phyloP scores from a whole-genome alignment of 2,329 filamentous ascomycete genomes.

The Colletotrichum truncatum region DNA sequence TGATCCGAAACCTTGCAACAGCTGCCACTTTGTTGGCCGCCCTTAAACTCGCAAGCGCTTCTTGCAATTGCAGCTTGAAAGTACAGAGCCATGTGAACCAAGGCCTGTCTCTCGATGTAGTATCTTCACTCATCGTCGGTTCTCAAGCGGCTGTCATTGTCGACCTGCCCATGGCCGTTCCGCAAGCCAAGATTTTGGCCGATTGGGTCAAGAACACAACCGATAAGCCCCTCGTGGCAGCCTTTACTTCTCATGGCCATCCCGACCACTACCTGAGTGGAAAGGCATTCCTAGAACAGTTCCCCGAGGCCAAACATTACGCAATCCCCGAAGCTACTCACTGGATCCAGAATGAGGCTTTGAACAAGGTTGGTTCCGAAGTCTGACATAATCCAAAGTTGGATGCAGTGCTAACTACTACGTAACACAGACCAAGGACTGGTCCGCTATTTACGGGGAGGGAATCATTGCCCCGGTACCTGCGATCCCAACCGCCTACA shows the following conservation, averaged over 20 bases:
- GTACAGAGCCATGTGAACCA: constrained; percentile 8
- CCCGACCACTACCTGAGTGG: constrained; percentile 26
- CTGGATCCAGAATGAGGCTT: constrained; percentile 5
- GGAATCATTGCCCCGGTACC: neutral
- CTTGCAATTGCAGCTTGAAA: neutral
- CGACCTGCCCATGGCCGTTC: constrained; percentile 18
- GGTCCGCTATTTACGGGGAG: neutral
- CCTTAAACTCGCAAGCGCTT: too few species aligned
- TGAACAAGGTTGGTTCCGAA: neutral
- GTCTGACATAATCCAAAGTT: neutral
- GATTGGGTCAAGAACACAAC: constrained; percentile 19
- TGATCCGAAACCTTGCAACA: too few species aligned
- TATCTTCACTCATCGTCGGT: constrained; percentile 19
- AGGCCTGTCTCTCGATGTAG: constrained; percentile 13
- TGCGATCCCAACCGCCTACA: constrained; percentile 15
- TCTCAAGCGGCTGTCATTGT: constrained; percentile 14
- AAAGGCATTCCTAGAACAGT: constrained; percentile 8
- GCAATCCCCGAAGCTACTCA: neutral
- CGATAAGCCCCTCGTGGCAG: constrained; percentile 17
- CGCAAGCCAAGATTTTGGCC: neutral
- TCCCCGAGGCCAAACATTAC: constrained; percentile 19
- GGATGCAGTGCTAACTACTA: neutral
- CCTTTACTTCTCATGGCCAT: constrained; percentile 14
- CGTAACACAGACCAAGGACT: neutral
- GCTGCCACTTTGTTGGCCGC: too few species aligned